Base-by-base conservation (phyloP, 495 filamentous ascomycete genomes). In the Parathielavia hyrcaniae region DNA sequence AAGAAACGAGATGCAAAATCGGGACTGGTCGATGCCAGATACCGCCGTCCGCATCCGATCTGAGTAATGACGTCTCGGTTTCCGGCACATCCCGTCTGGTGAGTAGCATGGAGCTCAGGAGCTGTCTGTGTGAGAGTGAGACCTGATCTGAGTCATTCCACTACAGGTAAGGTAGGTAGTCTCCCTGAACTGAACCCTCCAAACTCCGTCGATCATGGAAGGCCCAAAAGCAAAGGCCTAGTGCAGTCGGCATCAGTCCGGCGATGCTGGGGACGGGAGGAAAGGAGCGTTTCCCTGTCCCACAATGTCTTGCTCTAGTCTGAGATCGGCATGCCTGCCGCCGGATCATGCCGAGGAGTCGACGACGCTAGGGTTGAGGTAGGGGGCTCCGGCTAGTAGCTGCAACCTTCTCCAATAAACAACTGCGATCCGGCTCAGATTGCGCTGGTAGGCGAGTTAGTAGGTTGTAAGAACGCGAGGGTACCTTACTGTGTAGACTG, bases 381-480 rank as follows among this genome's bases (percentile, higher is more conserved):
- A n/a, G n/a, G n/a, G n/a, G n/a, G n/a, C n/a, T n/a, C n/a, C n/a
- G 8, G 20, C 61, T 56, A 59, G 48, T 20, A 55, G 48, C 57
- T 62, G 55, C 56, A 61, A 53, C 52, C 48, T 57, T 49, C 16
- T 49, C 49, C 26, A 55, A 41, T 50, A 53, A 49, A 55, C 48
- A 56, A 58, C 59, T 61, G 51, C 43, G 56, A 49, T 59, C 53
- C 51, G 53, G 32, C 34, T 22, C 58, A 60, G 34, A 40, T 61
- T 40, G 56, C 32, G 47, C 36, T 46, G 32, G 16, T 13, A 39
- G 50, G 35, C 44, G 57, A 30, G 59, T 34, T 55, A 36, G 34
- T 30, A 59, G 41, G 51, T 44, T 52, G 43, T 34, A 58, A 39
- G 41, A 30, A 44, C 55, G 41, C 22, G 13, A 26, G 17, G 36